Conservation (phyloP, 805 yeast genomes). For the Candida sakaeoensis region DNA sequence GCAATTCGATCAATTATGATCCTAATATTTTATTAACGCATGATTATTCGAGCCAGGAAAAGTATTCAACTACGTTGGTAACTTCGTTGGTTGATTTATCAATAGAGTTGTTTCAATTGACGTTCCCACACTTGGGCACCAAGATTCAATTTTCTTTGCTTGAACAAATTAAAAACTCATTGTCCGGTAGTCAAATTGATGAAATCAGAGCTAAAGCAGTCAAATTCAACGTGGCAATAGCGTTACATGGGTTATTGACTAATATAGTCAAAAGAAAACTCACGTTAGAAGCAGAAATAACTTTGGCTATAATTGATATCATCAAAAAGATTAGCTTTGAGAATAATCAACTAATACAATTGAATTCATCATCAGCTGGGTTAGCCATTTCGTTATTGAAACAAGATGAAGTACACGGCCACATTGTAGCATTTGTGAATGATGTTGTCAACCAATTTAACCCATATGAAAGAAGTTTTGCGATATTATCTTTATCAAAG, state of each 20-base stretch:
- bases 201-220: constrained; percentile 45
- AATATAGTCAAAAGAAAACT: constrained; percentile 17
- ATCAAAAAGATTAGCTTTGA: constrained; percentile 38
- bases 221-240: constrained; percentile 57
- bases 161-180: constrained; percentile 63
- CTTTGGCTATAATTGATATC: constrained; percentile 48
- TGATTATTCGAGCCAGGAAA: constrained; percentile 22
- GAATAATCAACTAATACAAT: constrained; percentile 38
- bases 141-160: constrained; percentile 86
- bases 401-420: constrained; percentile 18
- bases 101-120: constrained; percentile 66
- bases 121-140: constrained; percentile 67
- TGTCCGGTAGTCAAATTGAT: constrained; percentile 35
- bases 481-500: constrained; percentile 26
- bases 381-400: constrained; percentile 30
- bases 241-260: constrained; percentile 51
- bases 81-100: constrained; percentile 66
- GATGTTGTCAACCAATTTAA: constrained; percentile 61
- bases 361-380: constrained; percentile 60
- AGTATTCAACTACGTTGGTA: constrained; percentile 23
- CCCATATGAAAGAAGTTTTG: constrained; percentile 55
- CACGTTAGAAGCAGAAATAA: constrained; percentile 29
- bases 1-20: constrained; percentile 31
- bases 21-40: constrained; percentile 25
- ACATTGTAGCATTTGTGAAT: constrained; percentile 41